phyloP scores from a whole-genome alignment of 352 stramenopile genomes.

The Globisporangium cystogenes region DNA sequence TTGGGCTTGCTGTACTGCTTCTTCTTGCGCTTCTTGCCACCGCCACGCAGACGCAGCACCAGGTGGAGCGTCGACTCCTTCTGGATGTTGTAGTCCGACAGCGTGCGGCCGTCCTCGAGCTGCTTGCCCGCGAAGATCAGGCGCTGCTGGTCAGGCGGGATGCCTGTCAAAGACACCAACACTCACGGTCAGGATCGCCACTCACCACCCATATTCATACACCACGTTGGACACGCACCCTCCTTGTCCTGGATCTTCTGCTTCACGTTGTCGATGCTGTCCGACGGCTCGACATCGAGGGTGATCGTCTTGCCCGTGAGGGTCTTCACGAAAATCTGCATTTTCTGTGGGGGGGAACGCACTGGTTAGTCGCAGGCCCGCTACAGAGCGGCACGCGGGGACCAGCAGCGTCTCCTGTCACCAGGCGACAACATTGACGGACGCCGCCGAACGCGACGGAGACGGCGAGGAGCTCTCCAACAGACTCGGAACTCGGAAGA shows the following conservation, averaged over 20 bases:
- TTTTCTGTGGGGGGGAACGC: constrained; percentile 43
- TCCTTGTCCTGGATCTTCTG: constrained; percentile 99
- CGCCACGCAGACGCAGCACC: constrained; percentile 69
- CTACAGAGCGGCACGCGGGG: constrained; percentile 2
- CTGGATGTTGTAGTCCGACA: constrained; percentile 90
- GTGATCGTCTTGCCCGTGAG: constrained; percentile 99
- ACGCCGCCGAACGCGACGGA: not conserved
- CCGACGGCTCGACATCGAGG: too few species aligned
- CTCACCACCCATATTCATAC: too few species aligned
- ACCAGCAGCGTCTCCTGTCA: not conserved
- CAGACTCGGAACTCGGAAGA: too few species aligned
- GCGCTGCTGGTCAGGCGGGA: constrained; percentile 10
- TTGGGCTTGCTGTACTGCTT: constrained; percentile 99
- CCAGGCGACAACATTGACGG: not conserved
- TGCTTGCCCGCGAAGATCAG: constrained; percentile 13
- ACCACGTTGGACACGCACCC: constrained; percentile 65
- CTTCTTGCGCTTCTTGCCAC: constrained; percentile 99
- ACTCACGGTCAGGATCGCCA: constrained; percentile 99
- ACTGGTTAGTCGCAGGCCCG: constrained; percentile 7
- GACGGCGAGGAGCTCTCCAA: not conserved
- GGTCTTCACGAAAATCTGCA: constrained; percentile 96
- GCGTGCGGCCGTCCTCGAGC: constrained; percentile 12
- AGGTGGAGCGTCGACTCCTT: constrained; percentile 94
- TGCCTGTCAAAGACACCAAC: constrained; percentile 92
- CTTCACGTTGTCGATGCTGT: constrained; percentile 99